phyloP scores from a whole-genome alignment of 768 basidiomycete species.

The Gautieria morchelliformis region DNA sequence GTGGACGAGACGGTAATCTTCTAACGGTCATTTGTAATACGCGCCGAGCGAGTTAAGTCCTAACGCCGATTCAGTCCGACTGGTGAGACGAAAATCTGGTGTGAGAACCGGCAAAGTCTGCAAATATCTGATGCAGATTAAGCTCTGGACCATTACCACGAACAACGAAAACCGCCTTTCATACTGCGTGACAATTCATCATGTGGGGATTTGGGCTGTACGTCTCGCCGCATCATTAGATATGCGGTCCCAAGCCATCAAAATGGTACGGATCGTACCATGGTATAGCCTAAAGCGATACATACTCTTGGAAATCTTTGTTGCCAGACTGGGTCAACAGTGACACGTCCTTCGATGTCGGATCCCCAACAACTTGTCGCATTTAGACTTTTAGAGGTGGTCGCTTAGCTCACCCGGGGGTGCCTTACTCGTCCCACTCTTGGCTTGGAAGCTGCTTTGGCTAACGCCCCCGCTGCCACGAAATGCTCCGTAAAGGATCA shows the following conservation, averaged over 20 bases:
- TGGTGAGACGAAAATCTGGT: neutral
- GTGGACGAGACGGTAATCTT: neutral
- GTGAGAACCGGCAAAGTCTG: neutral
- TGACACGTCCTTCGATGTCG: neutral
- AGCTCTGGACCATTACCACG: neutral
- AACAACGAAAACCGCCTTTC: neutral
- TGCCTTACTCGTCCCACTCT: neutral
- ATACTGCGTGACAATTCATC: neutral
- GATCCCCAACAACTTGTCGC: neutral
- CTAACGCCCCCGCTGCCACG: neutral
- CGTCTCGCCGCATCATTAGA: neutral
- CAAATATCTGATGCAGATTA: neutral
- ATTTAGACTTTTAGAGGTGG: slow-evolving; percentile 7
- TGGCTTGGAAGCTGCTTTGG: neutral
- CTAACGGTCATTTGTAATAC: neutral
- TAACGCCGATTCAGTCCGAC: slow-evolving; percentile 1
- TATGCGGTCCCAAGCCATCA: neutral
- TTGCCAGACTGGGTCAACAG: neutral
- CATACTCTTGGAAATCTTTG: neutral
- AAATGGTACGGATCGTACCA: too few relatives aligned
- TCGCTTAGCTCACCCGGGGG: neutral
- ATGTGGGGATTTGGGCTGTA: neutral
- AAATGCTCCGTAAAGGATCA: neutral
- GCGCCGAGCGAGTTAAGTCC: neutral
- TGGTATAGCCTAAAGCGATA: neutral